Evolutionary conservation across 2,329 filamentous ascomycete species (phyloP).

Genomic region (Ustulina deusta): DNA sequence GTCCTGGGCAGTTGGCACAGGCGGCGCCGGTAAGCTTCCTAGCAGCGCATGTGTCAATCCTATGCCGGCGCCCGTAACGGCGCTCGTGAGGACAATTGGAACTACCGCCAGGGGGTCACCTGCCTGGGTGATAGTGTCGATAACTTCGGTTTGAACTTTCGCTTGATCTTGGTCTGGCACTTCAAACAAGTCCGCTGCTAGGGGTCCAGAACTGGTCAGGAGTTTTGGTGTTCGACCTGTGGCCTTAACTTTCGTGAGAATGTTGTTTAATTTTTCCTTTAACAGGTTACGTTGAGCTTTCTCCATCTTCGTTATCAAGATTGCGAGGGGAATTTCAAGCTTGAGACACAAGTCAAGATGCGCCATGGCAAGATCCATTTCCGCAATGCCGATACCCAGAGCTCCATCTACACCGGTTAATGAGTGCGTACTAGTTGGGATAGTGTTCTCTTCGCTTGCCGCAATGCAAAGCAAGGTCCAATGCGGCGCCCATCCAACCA

Average conservation of each 20-base stretch:
- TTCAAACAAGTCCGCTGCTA: constrained; percentile 63
- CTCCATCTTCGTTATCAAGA: constrained; percentile 93
- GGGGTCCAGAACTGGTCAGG: constrained; percentile 65
- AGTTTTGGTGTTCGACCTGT: constrained; percentile 80
- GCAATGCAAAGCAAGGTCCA: constrained; percentile 92
- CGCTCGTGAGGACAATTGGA: constrained; percentile 88
- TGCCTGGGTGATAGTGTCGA: constrained; percentile 62
- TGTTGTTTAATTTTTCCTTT: constrained; percentile 75
- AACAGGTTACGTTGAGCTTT: constrained; percentile 80
- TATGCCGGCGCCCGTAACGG: constrained; percentile 86
- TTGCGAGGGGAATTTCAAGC: constrained; percentile 78
- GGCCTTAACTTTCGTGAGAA: constrained; percentile 82
- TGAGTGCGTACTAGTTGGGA: constrained; percentile 56
- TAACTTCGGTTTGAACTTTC: constrained; percentile 66
- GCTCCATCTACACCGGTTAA: constrained; percentile 63
- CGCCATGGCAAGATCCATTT: constrained; percentile 79
- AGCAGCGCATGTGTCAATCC: constrained; percentile 85
- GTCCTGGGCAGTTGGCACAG: constrained; percentile 64
- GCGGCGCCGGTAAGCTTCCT: constrained; percentile 77
- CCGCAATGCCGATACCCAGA: constrained; percentile 63
- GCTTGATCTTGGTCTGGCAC: constrained; percentile 68
- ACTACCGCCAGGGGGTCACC: constrained; percentile 66
- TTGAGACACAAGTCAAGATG: constrained; percentile 89
- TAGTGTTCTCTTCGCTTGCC: constrained; percentile 74
- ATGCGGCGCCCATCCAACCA: constrained; percentile 96